Evolutionary conservation across 2,329 filamentous ascomycete genomes (phyloP), one percentile per base, ranked within the genome.

Genomic region (Zymoseptoria pseudotritici): DNA sequence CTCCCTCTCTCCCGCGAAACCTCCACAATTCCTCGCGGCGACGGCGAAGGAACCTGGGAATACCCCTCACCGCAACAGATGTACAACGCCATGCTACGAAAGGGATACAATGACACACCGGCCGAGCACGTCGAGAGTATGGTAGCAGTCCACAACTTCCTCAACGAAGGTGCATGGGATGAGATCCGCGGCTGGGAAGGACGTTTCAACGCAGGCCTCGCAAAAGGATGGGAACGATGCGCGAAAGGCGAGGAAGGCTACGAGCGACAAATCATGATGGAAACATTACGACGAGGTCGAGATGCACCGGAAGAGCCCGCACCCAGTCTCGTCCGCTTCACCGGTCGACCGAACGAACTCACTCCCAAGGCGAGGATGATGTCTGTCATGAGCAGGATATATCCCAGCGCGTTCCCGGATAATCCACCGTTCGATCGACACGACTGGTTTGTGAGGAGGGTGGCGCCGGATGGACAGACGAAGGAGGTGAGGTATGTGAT

Each of bases 31-130:
- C 94, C 94, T n/a, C 89, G 89, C 67, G 90, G 89, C 69, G 86
- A 88, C 68, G 78, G 76, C 61, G 83, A 85, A 54, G 82, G 86
- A 56, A 95, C 90, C 70, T 99, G 94, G 94, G 94, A 97, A 76
- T 99, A 99, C 73, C 94, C 94, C 0, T 97, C 91, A 0, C 93
- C 94, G 0, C 94, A 99, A 78, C 94, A 99, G 76, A 99, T 99
- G 94, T 99, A 97, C 81, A 97, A 99, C 71, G 94, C 94, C 7
- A 88, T 99, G 77, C 79, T 97, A 63, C 88, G 94, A 65, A 99
- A 99, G 77, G 94, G 94, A 60, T 94, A 97, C 76, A 91, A 89
- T 0, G 92, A 97, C 73, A 97, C 94, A 0, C 92, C 96, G 58
- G 84, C 91, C 58, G 94, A 93, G 20, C 91, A 92, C 3, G 92